phyloP scores from a whole-genome alignment of 306 rosid species.

The barrel medic (Medicago truncatula) region DNA sequence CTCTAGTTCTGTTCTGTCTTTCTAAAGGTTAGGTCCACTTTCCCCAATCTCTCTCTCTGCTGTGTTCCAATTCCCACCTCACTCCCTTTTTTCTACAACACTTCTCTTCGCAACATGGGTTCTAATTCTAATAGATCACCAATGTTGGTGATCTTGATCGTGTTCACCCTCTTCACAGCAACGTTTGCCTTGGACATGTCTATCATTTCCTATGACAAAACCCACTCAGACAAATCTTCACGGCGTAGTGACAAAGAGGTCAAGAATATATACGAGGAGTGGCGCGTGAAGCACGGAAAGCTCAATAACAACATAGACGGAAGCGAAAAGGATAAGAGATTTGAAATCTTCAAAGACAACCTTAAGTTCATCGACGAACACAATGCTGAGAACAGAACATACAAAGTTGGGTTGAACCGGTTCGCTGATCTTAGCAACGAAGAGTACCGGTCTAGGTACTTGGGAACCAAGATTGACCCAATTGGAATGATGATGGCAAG shows the following conservation, averaged over 20 bases:
- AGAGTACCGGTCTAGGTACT: constrained; percentile 69
- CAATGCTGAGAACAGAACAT: constrained; percentile 64
- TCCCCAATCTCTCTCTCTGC: background rate
- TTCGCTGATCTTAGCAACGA: constrained; percentile 89
- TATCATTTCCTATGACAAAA: constrained; percentile 53
- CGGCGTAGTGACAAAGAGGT: constrained; percentile 66
- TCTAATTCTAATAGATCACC: constrained; percentile 34
- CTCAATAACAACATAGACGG: constrained; percentile 50
- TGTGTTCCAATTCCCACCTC: background rate
- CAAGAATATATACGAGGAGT: constrained; percentile 61
- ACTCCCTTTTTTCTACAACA: background rate
- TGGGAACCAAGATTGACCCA: constrained; percentile 50
- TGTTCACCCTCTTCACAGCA: constrained; percentile 46
- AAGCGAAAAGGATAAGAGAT: constrained; percentile 64
- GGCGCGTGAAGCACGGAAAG: constrained; percentile 72
- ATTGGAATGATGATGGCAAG: constrained; percentile 33
- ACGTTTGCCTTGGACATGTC: constrained; percentile 73
- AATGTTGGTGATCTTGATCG: constrained; percentile 31
- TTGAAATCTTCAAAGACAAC: constrained; percentile 80
- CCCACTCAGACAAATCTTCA: constrained; percentile 41
- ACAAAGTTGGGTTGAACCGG: constrained; percentile 75
- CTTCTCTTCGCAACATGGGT: constrained; percentile 49
- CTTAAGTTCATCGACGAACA: constrained; percentile 75
- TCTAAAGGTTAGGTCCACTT: background rate
- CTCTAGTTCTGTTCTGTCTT: background rate